Conservation (phyloP, 805 yeast genomes). For the Saccharomycopsis schoenii region DNA sequence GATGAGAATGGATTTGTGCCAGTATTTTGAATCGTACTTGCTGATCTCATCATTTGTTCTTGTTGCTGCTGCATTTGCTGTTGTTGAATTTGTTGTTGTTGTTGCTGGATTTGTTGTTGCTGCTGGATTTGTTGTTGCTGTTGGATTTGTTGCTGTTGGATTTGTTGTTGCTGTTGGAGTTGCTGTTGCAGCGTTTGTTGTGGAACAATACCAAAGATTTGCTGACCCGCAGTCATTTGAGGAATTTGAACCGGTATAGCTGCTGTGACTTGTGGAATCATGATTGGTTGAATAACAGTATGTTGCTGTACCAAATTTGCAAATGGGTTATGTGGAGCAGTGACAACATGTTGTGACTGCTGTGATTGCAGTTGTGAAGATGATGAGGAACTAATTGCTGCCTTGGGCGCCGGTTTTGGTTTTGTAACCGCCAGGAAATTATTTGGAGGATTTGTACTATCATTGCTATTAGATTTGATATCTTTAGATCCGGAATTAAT, state of each 20-base stretch:
- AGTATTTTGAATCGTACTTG: slow-evolving; percentile 13
- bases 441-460: slow-evolving; percentile 10
- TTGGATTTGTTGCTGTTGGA: slow-evolving; percentile 16
- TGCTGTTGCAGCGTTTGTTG: slow-evolving; percentile 18
- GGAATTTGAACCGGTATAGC: slow-evolving; percentile 11
- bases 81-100: slow-evolving; percentile 22
- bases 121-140: slow-evolving; percentile 19
- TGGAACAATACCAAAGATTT: slow-evolving; percentile 8
- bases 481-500: slow-evolving; percentile 9
- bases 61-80: slow-evolving; percentile 22
- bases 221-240: slow-evolving; percentile 9
- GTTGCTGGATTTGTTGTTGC: slow-evolving; percentile 17
- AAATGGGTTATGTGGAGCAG: slow-evolving; percentile 25
- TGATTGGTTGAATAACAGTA: slow-evolving; percentile 6
- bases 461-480: neutral
- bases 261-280: slow-evolving; percentile 18
- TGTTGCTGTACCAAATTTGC: slow-evolving; percentile 19
- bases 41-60: slow-evolving; percentile 8
- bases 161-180: slow-evolving; percentile 18
- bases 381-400: slow-evolving; percentile 24
- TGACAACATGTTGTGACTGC: neutral
- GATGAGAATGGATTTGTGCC: slow-evolving; percentile 2
- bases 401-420: slow-evolving; percentile 26
- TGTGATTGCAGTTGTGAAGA: slow-evolving; percentile 26
- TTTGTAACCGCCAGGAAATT: slow-evolving; percentile 17